Conservation (phyloP, 2,329 filamentous ascomycete species). For the Scytalidium lignicola region DNA sequence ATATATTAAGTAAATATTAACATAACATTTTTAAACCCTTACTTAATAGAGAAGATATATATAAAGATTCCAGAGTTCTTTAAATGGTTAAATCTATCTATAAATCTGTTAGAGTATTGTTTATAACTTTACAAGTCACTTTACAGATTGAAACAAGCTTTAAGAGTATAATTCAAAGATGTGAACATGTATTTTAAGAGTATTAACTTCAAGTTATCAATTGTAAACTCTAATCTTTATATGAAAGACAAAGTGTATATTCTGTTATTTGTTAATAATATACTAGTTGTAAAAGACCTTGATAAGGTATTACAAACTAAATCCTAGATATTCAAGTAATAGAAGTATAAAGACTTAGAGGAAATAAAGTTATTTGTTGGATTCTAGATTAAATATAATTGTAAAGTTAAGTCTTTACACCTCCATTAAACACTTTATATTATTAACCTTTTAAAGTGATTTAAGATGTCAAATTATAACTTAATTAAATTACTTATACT, state of each 20-base stretch:
- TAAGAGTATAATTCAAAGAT: background rate
- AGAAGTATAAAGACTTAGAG: constrained; percentile 1
- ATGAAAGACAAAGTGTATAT: background rate
- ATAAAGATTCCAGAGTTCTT: background rate
- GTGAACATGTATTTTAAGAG: background rate
- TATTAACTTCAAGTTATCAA: background rate
- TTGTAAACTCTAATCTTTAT: background rate
- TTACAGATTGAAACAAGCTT: constrained; percentile 1
- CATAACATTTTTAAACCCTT: background rate
- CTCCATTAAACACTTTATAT: background rate
- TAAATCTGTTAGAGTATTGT: background rate
- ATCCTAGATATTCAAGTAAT: background rate
- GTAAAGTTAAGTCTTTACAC: background rate
- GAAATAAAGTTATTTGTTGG: background rate
- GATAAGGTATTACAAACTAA: background rate
- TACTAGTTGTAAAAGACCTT: background rate
- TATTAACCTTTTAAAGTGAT: background rate
- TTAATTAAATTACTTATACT: background rate
- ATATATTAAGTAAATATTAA: constrained; percentile 1
- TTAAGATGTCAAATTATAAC: background rate
- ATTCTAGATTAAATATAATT: background rate
- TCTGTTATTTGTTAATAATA: background rate
- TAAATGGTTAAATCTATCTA: background rate
- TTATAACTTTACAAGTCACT: background rate
- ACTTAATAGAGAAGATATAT: background rate